Base-by-base conservation (phyloP, 306 rosid species). In the Spatholobus suberectus region DNA sequence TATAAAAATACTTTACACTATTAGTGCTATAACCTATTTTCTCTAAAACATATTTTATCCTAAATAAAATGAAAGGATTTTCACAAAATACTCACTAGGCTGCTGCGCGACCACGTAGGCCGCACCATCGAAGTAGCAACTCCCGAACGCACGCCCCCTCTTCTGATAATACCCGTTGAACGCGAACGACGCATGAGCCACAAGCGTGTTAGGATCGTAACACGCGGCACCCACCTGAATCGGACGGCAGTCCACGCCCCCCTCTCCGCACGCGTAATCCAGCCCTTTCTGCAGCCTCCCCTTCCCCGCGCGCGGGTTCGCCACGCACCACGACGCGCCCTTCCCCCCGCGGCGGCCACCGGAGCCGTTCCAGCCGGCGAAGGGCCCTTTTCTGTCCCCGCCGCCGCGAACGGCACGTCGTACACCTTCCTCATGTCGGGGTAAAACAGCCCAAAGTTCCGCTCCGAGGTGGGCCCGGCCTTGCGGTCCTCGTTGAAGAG, bases 141-240 rank as follows among this genome's bases (percentile, higher is more conserved):
- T 5, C 0, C 71, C 81, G 67, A 91, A 91, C 2, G 83, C 34
- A 44, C 51, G 51, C 15, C 51, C 51, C 3, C 13, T 87, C 70
- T 73, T 90, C 81, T 92, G 96, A 67, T 90, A 92, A 23, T 79
- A 90, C 21, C 94, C 90, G 15, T 92, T 90, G 32, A 90, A 90
- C 4, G 96, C 94, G 11, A 90, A 92, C 11, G 96, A 92, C 6
- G 96, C 96, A 68, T 92, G 96, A 2, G 96, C 94, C 77, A 44
- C 90, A 1, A 88, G 49, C 0, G 94, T 72, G 6, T 88, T 41
- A 0, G 96, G 96, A 84, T 86, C 8, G 79, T 83, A 90, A 80
- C 96, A 92, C 82, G 94, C 67, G 67, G 94, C 77, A 23, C 89
- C 92, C 1, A 15, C 20, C 14, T 87, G 84, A 10, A 92, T 92